Evolutionary conservation across 805 yeast species (phyloP).

Genomic region (Metschnikowia lunata): DNA sequence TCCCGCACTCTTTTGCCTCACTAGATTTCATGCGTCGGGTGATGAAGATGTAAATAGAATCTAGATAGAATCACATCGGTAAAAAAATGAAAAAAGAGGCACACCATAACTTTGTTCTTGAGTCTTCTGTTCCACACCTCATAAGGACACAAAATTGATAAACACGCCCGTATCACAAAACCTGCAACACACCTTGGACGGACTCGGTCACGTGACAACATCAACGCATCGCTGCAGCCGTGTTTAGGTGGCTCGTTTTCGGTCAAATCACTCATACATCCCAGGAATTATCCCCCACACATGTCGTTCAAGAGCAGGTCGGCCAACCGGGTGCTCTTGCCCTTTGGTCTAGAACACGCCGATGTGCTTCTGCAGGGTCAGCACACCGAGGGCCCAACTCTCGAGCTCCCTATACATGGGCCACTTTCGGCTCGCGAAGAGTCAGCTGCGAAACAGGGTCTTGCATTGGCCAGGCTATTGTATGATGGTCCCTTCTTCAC

Average conservation of each 20-base stretch:
- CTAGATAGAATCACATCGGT: no score
- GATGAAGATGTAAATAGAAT: no score
- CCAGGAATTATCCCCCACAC: neutral
- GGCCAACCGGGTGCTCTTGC: conserved; percentile 46
- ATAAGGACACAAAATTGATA: no score
- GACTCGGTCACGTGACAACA: neutral
- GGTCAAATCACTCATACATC: neutral
- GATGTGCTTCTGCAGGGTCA: conserved; percentile 44
- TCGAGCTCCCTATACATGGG: conserved; percentile 62
- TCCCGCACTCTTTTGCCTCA: no score
- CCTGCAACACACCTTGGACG: no score
- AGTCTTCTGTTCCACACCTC: no score
- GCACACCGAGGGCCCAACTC: conserved; percentile 39
- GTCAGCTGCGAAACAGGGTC: conserved; percentile 48
- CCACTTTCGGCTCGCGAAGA: conserved; percentile 49
- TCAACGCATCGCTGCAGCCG: neutral
- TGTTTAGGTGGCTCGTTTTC: no score
- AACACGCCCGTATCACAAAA: no score
- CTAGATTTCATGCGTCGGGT: no score
- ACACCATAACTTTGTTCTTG: no score
- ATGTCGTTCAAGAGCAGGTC: conserved; percentile 58
- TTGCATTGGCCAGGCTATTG: conserved; percentile 50
- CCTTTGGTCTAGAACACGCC: conserved; percentile 69
- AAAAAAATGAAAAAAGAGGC: no score
- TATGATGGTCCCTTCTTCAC: conserved; percentile 66